Base-by-base conservation (phyloP, 306 rosid species). In the Citrullus amarus region DNA sequence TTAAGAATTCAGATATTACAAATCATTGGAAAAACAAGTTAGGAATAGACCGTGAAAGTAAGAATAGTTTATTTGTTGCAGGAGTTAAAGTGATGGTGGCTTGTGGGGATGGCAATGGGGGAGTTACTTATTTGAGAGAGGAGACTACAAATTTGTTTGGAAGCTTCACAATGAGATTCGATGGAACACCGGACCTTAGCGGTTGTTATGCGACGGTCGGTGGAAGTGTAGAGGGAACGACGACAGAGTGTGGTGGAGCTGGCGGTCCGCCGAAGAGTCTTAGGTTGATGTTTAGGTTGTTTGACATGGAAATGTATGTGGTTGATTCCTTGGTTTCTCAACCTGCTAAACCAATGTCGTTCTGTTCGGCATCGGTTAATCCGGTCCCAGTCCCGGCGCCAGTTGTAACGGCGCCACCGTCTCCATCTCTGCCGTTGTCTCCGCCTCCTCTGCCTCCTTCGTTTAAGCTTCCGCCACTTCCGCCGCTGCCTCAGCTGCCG, bases 141-240 rank as follows among this genome's bases (percentile, higher is more conserved):
- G 97, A 89, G 86, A 88, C 88, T 13, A 92, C 96, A 3, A 93
- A 92, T 22, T 86, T 85, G 91, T 89, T 93, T 28, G 98, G 98
- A 25, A 81, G 80, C 86, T 93, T 86, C 65, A 84, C 82, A 3
- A 81, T 93, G 83, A 88, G 81, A 76, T 84, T 93, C 10, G 96
- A 93, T 58, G 98, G 97, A 0, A 78, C 91, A 30, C 96, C 96
- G 0, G 97, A 92, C 69, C 80, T 93, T 80, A 82, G 84, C 34
- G 85, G 87, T 14, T 93, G 98, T 59, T 81, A 80, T 73, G 92
- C 88, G 8, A 82, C 16, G 65, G 92, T 92, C 22, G 79, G 90
- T n/a, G 87, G 90, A 50, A 76, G 78, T 39, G 91, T 79, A 5
- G 66, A 86, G 43, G 95, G 85, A 20, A 73, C 96, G 66, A 78